phyloP scores from a whole-genome alignment of 202 grass and related monocot genomes.

The Dendrocalamus latiflorus region DNA sequence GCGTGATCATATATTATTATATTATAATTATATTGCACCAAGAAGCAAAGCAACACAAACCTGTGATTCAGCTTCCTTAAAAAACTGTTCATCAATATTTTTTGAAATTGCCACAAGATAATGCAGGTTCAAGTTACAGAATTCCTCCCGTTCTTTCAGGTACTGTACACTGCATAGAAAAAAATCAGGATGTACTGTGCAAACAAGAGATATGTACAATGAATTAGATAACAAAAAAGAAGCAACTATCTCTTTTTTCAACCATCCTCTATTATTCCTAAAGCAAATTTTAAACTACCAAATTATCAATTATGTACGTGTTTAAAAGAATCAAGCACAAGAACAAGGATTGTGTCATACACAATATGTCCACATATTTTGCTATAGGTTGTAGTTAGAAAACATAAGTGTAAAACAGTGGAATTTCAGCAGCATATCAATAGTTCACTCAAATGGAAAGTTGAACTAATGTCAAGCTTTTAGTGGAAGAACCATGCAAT shows the following conservation, averaged over 20 bases:
- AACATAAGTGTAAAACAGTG: not conserved
- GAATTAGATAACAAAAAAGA: not conserved
- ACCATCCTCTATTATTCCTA: not conserved
- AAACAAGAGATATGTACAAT: not conserved
- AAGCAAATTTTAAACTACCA: not conserved
- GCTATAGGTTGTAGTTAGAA: not conserved
- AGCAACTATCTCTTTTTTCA: not conserved
- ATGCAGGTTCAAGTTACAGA: not conserved
- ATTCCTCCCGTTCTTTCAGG: conserved; percentile 17
- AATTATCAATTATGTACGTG: not conserved
- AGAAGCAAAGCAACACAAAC: conserved; percentile 30
- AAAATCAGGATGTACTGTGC: conserved; percentile 11
- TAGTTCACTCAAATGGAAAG: not conserved
- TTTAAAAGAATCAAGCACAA: not conserved
- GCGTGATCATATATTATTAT: not conserved
- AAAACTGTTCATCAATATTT: conserved; percentile 30
- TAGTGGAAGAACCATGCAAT: not conserved
- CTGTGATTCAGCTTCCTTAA: not conserved
- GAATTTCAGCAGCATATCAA: not conserved
- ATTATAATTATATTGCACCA: not conserved
- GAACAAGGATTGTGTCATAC: not conserved
- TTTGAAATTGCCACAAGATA: not conserved
- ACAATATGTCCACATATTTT: not conserved
- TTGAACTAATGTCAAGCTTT: not conserved
- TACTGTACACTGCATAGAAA: conserved; percentile 28